phyloP scores from a whole-genome alignment of 208 protist species.

The Crithidia fasciculata region DNA sequence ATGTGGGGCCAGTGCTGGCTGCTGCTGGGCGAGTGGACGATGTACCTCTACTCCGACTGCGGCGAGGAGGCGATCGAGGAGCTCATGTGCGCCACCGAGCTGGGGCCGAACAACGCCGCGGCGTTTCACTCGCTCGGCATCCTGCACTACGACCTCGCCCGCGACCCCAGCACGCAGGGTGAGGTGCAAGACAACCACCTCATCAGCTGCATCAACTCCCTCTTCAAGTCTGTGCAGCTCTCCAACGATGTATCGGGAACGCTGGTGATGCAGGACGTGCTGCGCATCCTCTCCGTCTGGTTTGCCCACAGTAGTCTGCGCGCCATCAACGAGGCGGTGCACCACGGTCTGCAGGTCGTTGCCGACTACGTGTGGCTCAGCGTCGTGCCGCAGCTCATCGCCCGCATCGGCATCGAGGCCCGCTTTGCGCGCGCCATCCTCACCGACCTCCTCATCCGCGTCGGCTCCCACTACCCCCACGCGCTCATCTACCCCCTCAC shows the following conservation, averaged over 20 bases:
- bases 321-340: constrained; percentile 86
- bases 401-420: constrained; percentile 95
- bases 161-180: constrained; percentile 58
- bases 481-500: constrained; percentile 99
- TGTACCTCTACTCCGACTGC: constrained; percentile 76
- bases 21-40: constrained; percentile 89
- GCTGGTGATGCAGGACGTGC: constrained; percentile 96
- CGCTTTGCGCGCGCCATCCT: constrained; percentile 91
- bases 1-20: constrained; percentile 87
- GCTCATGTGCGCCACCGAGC: constrained; percentile 69
- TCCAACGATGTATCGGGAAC: constrained; percentile 72
- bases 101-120: constrained; percentile 74
- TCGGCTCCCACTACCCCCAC: constrained; percentile 98
- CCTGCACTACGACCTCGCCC: constrained; percentile 85
- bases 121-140: constrained; percentile 90
- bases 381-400: constrained; percentile 99
- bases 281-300: constrained; percentile 99
- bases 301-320: constrained; percentile 91
- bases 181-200: constrained; percentile 72
- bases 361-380: constrained; percentile 98
- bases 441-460: constrained; percentile 92
- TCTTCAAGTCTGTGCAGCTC: constrained; percentile 85
- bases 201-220: constrained; percentile 71
- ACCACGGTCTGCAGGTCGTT: constrained; percentile 93
- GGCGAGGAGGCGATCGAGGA: constrained; percentile 82